phyloP scores from a whole-genome alignment of 2,329 filamentous ascomycete genomes.

The Pseudopithomyces maydicus region DNA sequence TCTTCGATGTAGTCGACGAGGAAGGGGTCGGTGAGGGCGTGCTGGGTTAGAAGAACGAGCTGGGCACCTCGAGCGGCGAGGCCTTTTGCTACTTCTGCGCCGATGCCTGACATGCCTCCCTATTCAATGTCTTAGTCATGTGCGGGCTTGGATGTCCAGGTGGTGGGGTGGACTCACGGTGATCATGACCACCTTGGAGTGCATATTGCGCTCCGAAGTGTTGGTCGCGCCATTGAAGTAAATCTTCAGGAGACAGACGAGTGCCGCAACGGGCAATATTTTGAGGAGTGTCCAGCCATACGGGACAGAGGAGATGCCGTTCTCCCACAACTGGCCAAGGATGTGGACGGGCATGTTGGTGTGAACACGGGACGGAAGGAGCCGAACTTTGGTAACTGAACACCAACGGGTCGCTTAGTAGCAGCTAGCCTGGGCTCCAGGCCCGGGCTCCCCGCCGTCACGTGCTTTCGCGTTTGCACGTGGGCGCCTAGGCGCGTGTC shows the following conservation, averaged over 20 bases:
- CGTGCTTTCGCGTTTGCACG: conserved; percentile 2
- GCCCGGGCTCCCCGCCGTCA: conserved; percentile 2
- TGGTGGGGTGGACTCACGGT: conserved; percentile 62
- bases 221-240: conserved; percentile 80
- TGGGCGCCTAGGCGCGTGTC: neutral
- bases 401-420: neutral
- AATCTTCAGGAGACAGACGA: conserved; percentile 68
- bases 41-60: conserved; percentile 84
- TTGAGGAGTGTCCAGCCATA: conserved; percentile 60
- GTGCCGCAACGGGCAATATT: conserved; percentile 55
- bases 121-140: conserved; percentile 39
- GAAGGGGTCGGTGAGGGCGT: conserved; percentile 82
- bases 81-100: conserved; percentile 73
- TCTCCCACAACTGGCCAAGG: conserved; percentile 57
- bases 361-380: conserved; percentile 13
- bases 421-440: neutral
- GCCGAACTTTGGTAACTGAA: conserved; percentile 18
- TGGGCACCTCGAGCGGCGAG: conserved; percentile 86
- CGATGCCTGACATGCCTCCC: conserved; percentile 92
- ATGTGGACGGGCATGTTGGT: conserved; percentile 66
- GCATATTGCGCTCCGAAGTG: conserved; percentile 79
- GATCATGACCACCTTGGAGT: conserved; percentile 90
- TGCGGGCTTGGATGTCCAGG: neutral
- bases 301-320: conserved; percentile 61
- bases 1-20: conserved; percentile 92